Conservation (phyloP, 1,284 basidiomycete species). For the Cryptococcus jaspeensis region DNA sequence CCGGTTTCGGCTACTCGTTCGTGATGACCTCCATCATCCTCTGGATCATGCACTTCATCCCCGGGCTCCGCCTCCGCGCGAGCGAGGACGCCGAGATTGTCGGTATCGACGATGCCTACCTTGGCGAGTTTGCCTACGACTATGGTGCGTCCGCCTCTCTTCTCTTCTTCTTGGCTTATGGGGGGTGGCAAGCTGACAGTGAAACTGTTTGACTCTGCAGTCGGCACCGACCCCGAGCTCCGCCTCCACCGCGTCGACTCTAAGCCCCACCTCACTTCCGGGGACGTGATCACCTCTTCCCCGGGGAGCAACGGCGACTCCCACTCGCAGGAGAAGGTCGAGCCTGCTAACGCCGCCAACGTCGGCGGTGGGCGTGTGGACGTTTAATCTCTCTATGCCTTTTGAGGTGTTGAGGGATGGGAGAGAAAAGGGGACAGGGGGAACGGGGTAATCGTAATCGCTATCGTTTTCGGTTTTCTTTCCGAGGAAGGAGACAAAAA, state of each 20-base stretch:
- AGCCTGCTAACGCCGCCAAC: constrained; percentile 19
- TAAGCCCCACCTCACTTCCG: constrained; percentile 22
- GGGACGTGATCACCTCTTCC: constrained; percentile 24
- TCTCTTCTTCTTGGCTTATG: neutral
- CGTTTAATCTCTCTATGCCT: too few species aligned
- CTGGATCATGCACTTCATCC: constrained; percentile 91
- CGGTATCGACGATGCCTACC: constrained; percentile 89
- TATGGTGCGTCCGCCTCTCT: constrained; percentile 72
- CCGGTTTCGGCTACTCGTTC: constrained; percentile 73
- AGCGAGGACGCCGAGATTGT: constrained; percentile 83
- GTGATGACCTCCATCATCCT: constrained; percentile 81
- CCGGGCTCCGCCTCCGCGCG: constrained; percentile 73
- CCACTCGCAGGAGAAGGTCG: constrained; percentile 11
- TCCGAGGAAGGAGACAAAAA: too few species aligned
- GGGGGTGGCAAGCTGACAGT: neutral
- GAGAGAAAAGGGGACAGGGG: too few species aligned
- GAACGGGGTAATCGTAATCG: too few species aligned
- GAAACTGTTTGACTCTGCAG: constrained; percentile 7
- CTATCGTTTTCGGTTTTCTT: too few species aligned
- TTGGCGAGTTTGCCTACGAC: constrained; percentile 93
- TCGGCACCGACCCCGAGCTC: constrained; percentile 62
- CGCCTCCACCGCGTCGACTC: constrained; percentile 45
- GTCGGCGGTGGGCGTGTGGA: constrained; percentile 31
- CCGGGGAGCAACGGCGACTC: constrained; percentile 1
- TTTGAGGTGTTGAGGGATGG: too few species aligned